Percentiles rank a stretch among this genome's conserved stretches.
phyloP scores from a whole-genome alignment of 495 filamentous ascomycete genomes.

The Trichocladium uniseriatum region DNA sequence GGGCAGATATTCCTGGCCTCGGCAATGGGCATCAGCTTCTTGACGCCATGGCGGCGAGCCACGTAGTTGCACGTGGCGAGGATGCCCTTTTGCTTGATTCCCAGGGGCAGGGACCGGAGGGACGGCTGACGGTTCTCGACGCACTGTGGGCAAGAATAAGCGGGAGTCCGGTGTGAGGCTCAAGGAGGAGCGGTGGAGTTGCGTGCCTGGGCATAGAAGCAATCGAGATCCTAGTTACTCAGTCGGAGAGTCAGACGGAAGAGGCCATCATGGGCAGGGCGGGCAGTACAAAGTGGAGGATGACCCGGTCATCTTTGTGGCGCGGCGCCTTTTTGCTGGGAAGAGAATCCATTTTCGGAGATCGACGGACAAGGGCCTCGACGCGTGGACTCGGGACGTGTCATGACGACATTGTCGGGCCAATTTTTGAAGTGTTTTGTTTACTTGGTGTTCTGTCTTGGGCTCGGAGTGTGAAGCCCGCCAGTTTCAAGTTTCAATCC shows the following conservation, averaged over 20 bases:
- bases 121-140: constrained; percentile 71
- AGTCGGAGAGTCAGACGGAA: constrained; percentile 8
- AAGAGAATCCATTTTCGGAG: constrained; percentile 7
- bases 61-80: constrained; percentile 94
- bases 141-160: constrained; percentile 14
- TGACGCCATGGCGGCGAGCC: constrained; percentile 63
- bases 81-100: constrained; percentile 66
- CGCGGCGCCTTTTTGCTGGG: constrained; percentile 29
- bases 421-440: constrained; percentile 6
- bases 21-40: constrained; percentile 72
- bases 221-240: constrained; percentile 77
- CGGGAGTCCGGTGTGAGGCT: background rate
- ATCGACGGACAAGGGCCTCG: background rate
- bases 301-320: constrained; percentile 56
- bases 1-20: constrained; percentile 77
- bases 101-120: constrained; percentile 61
- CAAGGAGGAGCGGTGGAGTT: background rate
- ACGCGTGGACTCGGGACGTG: background rate
- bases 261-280: background rate
- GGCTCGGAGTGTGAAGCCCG: too few species aligned
- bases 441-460: constrained; percentile 1
- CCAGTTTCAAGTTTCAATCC: too few species aligned
- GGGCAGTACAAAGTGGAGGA: constrained; percentile 67
- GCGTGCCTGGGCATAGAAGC: constrained; percentile 80
- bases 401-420: constrained; percentile 5